Evolutionary conservation across 495 filamentous ascomycete genomes (phyloP).

Genomic region (Podospora pseudopauciseta): DNA sequence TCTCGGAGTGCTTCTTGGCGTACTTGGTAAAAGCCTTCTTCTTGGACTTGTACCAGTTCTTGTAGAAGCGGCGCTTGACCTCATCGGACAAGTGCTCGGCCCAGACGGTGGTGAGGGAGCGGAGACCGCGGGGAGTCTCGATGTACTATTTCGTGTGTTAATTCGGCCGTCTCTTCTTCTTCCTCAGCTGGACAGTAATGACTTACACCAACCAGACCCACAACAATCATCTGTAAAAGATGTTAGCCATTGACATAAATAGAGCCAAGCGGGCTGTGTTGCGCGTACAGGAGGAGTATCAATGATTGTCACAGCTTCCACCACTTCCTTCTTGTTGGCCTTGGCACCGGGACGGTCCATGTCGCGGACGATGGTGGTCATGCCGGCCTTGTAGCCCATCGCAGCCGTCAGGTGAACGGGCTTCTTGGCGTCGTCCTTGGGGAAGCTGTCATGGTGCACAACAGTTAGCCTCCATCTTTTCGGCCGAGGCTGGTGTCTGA

Average conservation of each 20-base stretch:
- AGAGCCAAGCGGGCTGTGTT: conserved; percentile 61
- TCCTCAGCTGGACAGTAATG: conserved; percentile 33
- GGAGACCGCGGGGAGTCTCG: conserved; percentile 98
- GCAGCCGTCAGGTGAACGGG: conserved; percentile 96
- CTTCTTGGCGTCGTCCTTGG: conserved; percentile 99
- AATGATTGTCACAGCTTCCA: conserved; percentile 98
- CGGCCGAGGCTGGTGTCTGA: neutral
- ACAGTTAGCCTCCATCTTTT: conserved; percentile 24
- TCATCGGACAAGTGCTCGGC: conserved; percentile 98
- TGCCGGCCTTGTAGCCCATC: conserved; percentile 99
- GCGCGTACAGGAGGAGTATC: conserved; percentile 97
- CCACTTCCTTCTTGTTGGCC: conserved; percentile 99
- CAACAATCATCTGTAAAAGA: conserved; percentile 84
- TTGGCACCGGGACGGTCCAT: conserved; percentile 99
- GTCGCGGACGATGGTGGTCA: conserved; percentile 99
- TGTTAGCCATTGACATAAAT: conserved; percentile 58
- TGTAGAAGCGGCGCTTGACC: conserved; percentile 99
- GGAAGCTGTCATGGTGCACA: conserved; percentile 65
- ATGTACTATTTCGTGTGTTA: conserved; percentile 61
- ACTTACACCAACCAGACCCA: conserved; percentile 86
- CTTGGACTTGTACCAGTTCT: conserved; percentile 99
- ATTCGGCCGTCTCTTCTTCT: conserved; percentile 10
- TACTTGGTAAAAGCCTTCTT: conserved; percentile 99
- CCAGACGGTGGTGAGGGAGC: conserved; percentile 99
- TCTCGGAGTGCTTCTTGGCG: conserved; percentile 98